phyloP scores from a whole-genome alignment of 805 yeast genomes.

The Wickerhamiella brachini region DNA sequence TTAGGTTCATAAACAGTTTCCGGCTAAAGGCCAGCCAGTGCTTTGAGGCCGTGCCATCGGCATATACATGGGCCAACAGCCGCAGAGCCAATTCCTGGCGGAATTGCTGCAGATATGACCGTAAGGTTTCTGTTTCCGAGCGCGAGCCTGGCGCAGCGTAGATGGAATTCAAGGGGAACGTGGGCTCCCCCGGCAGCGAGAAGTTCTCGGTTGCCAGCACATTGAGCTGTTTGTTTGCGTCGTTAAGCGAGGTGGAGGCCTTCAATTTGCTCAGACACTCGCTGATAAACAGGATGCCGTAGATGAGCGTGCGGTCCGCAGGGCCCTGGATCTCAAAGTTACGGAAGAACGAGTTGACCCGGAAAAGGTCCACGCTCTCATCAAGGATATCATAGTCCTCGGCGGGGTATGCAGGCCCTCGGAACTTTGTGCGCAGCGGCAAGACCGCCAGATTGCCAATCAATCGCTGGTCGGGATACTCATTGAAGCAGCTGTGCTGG shows the following conservation, averaged over 20 bases:
- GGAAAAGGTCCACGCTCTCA: constrained; percentile 77
- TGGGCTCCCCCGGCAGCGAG: constrained; percentile 87
- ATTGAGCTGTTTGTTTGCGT: constrained; percentile 41
- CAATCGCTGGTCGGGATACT: constrained; percentile 28
- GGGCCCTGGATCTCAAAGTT: constrained; percentile 95
- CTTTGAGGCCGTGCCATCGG: constrained; percentile 46
- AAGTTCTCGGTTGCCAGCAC: constrained; percentile 80
- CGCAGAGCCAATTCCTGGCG: constrained; percentile 87
- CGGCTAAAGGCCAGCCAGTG: constrained; percentile 93
- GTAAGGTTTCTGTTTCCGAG: constrained; percentile 63
- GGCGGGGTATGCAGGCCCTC: constrained; percentile 86
- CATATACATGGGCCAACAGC: constrained; percentile 54
- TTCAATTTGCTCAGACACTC: constrained; percentile 63
- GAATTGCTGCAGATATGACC: constrained; percentile 76
- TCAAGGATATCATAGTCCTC: constrained; percentile 79
- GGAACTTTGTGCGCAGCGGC: constrained; percentile 68
- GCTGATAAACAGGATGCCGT: constrained; percentile 81
- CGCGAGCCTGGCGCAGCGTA: constrained; percentile 61
- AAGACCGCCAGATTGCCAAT: constrained; percentile 68
- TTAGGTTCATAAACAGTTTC: constrained; percentile 90
- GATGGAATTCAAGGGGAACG: constrained; percentile 80
- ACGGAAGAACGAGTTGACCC: constrained; percentile 93
- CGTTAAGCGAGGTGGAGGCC: constrained; percentile 31
- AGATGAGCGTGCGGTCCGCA: constrained; percentile 81
- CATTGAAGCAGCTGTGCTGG: constrained; percentile 20